Base-by-base conservation (phyloP, 1,284 basidiomycete genomes). In the Cryptococcus sp. region DNA sequence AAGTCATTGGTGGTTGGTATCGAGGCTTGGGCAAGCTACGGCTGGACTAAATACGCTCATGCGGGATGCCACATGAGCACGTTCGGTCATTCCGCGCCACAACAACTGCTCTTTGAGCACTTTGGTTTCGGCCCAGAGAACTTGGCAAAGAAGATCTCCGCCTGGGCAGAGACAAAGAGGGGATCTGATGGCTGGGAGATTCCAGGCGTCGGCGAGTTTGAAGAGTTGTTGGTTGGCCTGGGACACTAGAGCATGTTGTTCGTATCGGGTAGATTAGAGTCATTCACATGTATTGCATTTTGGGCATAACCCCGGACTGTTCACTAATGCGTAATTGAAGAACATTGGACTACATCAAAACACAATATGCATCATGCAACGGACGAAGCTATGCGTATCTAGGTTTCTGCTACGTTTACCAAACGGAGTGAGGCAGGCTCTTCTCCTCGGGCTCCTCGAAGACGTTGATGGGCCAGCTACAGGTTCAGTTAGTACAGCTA, bases 391-490 rank as follows among this genome's bases (percentile, higher is more conserved):
- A 10, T 34, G 26, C 29, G 29, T 34, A 34, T 34, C 8, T 34
- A 10, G 29, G 29, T 10, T 34, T 10, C 13, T 5, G 41, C 13
- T 6, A 6, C 8, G 22, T 64, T 11, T 44, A 44, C 41, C 41
- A 44, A 11, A 44, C 41, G n/a, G 41, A 19, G 22, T 19, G 22
- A 19, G 41, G 41, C 22, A 15, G 41, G 22, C 41, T 44, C 75
- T 81, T 78, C 79, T 89, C 88, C 40, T 73, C 76, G 20, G 76
- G 76, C 69, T 87, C 85, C 49, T 79, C 78, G 69, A 88, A 89
- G 54, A 86, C 73, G 71, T 84, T 81, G 74, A 89, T 82, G 64
- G 83, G 81, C 87, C 87, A 89, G 57, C 76, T 50, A 38, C 3
- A 40, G 19, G 8, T 25, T 11, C 2, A 4, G 50, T 56, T 17